phyloP scores from a whole-genome alignment of 2,329 filamentous ascomycete species.

The Arthrobotrys sinensis region DNA sequence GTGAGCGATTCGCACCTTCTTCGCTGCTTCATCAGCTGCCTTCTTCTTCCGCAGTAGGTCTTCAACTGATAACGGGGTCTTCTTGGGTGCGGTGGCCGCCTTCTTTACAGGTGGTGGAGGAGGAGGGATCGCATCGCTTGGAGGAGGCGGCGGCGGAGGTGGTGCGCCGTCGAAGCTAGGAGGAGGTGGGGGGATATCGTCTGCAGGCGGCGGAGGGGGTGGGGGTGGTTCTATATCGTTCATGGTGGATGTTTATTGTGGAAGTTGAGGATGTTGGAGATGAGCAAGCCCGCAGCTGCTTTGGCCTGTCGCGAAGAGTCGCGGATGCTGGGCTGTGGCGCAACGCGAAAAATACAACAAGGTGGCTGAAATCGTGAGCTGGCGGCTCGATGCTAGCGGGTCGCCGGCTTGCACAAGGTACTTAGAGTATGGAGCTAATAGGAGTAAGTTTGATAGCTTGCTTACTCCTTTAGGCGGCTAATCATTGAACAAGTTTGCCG shows the following conservation, averaged over 20 bases:
- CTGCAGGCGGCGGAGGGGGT: slow-evolving; percentile 69
- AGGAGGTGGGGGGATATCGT: slow-evolving; percentile 67
- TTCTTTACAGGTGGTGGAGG: slow-evolving; percentile 67
- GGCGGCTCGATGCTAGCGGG: too few relatives aligned
- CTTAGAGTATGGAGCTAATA: too few relatives aligned
- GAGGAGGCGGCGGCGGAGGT: slow-evolving; percentile 67
- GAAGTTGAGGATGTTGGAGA: slow-evolving; percentile 60
- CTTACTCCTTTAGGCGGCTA: too few relatives aligned
- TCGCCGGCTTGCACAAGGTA: too few relatives aligned
- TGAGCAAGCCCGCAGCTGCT: slow-evolving; percentile 16
- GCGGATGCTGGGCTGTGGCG: slow-evolving; percentile 7
- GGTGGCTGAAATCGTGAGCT: not conserved
- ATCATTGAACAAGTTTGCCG: too few relatives aligned
- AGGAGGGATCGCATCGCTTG: slow-evolving; percentile 49
- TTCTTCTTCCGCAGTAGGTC: slow-evolving; percentile 88
- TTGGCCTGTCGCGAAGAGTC: slow-evolving; percentile 29
- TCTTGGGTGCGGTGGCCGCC: slow-evolving; percentile 68
- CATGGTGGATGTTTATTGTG: slow-evolving; percentile 36
- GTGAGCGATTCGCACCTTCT: slow-evolving; percentile 74
- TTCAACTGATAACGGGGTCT: slow-evolving; percentile 80
- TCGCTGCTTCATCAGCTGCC: slow-evolving; percentile 84
- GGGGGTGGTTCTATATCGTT: slow-evolving; percentile 64
- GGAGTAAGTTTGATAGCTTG: too few relatives aligned
- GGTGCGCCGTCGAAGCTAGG: slow-evolving; percentile 67
- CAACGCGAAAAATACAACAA: slow-evolving; percentile 41